These are phyloP conservation scores for Tetracentron sinense DNA, from an alignment of 164 flowering plant genomes.

Conservation along the genomic window DNA sequence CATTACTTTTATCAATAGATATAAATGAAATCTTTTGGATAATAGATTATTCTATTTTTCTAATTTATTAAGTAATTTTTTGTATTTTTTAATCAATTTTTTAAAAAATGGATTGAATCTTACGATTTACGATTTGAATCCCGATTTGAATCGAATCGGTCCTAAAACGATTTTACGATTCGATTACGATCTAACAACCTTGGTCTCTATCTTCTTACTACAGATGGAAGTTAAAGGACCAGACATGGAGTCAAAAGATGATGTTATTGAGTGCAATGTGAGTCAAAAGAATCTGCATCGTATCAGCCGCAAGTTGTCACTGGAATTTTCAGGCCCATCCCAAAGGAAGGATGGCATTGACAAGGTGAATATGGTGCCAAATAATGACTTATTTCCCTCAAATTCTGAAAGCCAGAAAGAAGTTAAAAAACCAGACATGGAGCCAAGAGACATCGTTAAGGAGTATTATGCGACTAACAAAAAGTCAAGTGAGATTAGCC, in stretches of 20 bases:
- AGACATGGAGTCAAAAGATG: constrained; percentile 15
- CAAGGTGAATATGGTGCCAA: constrained; percentile 15
- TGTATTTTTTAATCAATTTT: no score
- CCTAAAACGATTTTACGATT: no score
- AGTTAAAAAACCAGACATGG: neutral
- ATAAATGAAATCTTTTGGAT: no score
- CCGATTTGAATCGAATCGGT: no score
- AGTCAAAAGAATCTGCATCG: constrained; percentile 15
- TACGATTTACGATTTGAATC: no score
- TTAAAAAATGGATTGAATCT: no score
- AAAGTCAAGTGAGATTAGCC: constrained; percentile 18
- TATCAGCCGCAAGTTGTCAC: constrained; percentile 29
- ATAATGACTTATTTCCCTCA: constrained; percentile 9
- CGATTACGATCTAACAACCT: no score
- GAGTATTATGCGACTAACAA: neutral
- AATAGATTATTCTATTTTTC: no score
- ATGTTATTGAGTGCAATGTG: constrained; percentile 5
- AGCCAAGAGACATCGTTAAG: neutral
- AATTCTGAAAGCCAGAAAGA: constrained; percentile 1
- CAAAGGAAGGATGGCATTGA: constrained; percentile 8
- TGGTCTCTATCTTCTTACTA: neutral
- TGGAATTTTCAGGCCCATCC: constrained; percentile 22
- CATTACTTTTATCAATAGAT: no score
- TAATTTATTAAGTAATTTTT: no score
- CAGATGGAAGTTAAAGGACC: constrained; percentile 33